These are phyloP conservation scores for Leucoagaricus sp. DNA, from an alignment of 1,284 basidiomycete species.

Conservation along the genomic window DNA sequence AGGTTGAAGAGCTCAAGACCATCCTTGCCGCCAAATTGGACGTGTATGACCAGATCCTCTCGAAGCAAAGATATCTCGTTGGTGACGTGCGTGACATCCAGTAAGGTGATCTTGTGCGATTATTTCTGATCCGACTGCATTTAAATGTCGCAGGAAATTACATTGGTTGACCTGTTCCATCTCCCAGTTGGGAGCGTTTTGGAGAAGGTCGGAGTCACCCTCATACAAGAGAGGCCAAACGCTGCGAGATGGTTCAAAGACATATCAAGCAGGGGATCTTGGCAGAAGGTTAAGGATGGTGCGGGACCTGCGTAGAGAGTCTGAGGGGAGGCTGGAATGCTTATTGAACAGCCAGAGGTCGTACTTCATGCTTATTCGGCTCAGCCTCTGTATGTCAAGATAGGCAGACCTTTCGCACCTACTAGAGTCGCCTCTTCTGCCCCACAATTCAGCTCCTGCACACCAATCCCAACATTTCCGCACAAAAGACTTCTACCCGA, in stretches of 20 bases:
- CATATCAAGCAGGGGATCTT: conserved; percentile 22
- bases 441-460: too few relatives aligned
- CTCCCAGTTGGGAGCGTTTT: conserved; percentile 16
- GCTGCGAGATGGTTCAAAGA: conserved; percentile 29
- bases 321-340: too few relatives aligned
- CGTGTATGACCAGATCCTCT: conserved; percentile 19
- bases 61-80: conserved; percentile 47
- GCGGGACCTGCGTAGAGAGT: too few relatives aligned
- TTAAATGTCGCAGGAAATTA: conserved; percentile 15
- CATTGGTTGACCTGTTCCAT: background rate
- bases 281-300: conserved; percentile 18
- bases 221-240: conserved; percentile 25
- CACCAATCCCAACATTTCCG: too few relatives aligned
- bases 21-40: conserved; percentile 39
- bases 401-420: too few relatives aligned
- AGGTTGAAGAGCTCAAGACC: conserved; percentile 27
- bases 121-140: background rate
- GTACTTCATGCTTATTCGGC: too few relatives aligned
- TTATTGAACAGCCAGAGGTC: too few relatives aligned
- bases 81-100: conserved; percentile 36
- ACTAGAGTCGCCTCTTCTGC: too few relatives aligned
- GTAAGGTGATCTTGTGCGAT: too few relatives aligned
- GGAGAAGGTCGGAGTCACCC: conserved; percentile 16
- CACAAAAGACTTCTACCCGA: too few relatives aligned
- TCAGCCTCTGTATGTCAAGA: too few relatives aligned